Evolutionary conservation across 108 stramenopile genomes (phyloP).

Genomic region (Pseudonitzschia delicatissima): DNA sequence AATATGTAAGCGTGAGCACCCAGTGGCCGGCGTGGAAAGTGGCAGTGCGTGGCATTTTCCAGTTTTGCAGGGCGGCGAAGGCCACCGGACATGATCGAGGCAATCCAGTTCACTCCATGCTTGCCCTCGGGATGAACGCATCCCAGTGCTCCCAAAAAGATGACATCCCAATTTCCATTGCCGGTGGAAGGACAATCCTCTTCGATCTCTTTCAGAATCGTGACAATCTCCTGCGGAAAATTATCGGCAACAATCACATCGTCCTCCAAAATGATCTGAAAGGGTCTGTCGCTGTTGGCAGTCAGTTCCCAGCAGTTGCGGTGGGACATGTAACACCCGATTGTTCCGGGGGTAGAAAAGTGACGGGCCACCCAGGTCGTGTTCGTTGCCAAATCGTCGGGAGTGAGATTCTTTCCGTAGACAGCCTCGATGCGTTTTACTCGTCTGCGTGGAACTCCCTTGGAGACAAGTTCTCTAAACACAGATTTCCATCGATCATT

Average conservation of each 20-base stretch:
- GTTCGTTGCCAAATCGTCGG: constrained; percentile 9
- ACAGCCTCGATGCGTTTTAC: constrained; percentile 14
- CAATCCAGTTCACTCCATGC: constrained; percentile 3
- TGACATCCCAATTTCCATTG: constrained; percentile 22
- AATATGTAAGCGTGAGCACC: constrained; percentile 20
- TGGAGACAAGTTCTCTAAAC: constrained; percentile 5
- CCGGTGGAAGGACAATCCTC: background rate
- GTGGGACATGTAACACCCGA: constrained; percentile 34
- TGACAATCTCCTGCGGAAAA: constrained; percentile 9
- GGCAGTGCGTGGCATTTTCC: constrained; percentile 2
- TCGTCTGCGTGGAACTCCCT: background rate
- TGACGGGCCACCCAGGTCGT: constrained; percentile 10
- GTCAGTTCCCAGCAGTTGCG: constrained; percentile 19
- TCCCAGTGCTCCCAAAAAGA: constrained; percentile 29
- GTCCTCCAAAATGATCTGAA: constrained; percentile 27
- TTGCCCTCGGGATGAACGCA: constrained; percentile 24
- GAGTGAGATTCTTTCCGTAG: constrained; percentile 17
- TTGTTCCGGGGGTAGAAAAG: constrained; percentile 21
- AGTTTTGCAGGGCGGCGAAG: background rate
- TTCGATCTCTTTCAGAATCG: background rate
- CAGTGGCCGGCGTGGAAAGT: constrained; percentile 24
- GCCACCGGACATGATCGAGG: constrained; percentile 7
- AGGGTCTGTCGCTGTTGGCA: background rate
- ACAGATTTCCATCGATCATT: constrained; percentile 19
- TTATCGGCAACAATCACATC: constrained; percentile 19